Evolutionary conservation across 805 yeast species (phyloP), one percentile per base, ranked within the genome.

Genomic region (Tanozyma kutaoensis): DNA sequence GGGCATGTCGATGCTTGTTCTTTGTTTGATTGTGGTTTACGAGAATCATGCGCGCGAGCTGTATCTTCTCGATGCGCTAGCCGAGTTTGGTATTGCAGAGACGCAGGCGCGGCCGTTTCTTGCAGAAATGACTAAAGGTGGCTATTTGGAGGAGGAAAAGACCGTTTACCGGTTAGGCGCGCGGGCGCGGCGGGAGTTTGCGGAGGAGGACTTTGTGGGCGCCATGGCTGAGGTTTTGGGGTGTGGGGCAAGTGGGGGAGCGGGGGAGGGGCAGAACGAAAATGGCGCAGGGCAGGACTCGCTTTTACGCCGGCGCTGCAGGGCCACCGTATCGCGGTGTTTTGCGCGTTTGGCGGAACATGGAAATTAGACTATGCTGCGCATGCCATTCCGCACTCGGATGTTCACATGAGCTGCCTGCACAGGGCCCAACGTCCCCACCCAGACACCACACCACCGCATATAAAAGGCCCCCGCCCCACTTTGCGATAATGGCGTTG

Each of bases 401-500:
- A n/a, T n/a, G n/a, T n/a, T n/a, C n/a, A n/a, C n/a, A n/a, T n/a
- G n/a, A n/a, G n/a, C 23, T 24, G 12, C 15, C 19, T 8, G 12
- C 8, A 16, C 7, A 13, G 12, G 15, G 20, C 26, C 18, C 15
- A 17, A 12, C 13, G 12, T 9, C 17, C n/a, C 12, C 5, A 8
- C 12, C 16, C 17, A 17, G 15, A 14, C 8, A 13, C n/a, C 5
- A 12, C 12, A 12, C 12, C 5, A 10, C 22, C 8, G 11, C 12
- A 3, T 17, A 4, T 21, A 8, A 14, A 8, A n/a, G 17, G 8
- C 4, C 10, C 12, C 10, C 20, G 8, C 11, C 22, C 5, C 17
- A 5, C 17, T 15, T 15, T 3, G 11, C 15, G 13, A 32, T 12
- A 12, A 69, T 69, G 74, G 72, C 74, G 32, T 54, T 84, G 38